Base-by-base conservation (phyloP, 2,329 filamentous ascomycete genomes). In the Tolypocladium nubicola region DNA sequence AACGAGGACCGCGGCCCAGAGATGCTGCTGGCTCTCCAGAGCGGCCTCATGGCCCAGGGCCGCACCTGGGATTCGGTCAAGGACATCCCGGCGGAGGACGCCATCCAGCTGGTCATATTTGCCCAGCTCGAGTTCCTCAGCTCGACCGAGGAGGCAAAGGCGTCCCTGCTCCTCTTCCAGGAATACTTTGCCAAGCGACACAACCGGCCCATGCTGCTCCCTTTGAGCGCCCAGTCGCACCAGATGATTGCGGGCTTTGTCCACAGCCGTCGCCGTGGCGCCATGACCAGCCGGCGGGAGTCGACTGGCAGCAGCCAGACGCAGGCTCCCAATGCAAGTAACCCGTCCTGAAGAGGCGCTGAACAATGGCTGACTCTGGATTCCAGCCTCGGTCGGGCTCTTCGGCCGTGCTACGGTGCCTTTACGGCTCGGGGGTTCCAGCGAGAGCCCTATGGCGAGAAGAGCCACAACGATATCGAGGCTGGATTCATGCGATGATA, bases 141-240 rank as follows among this genome's bases (percentile, higher is more conserved):
- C 59, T 64, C 65, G 10, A 82, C 77, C 0, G 63, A 63, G 2
- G 77, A 79, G 53, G 80, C 82, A 1, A 73, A 69, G n/a, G 63
- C 68, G 6, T 74, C 80, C 38, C 67, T 84, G 2, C 70, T 70
- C 37, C 62, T 66, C 4, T 84, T 79, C 75, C 79, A 81, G 65
- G 71, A 77, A 58, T 61, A 59, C 3, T 83, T 79, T 62, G 79
- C 80, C 35, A 71, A 75, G 9, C 70, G 65, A 4, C 61, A 65
- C 50, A 65, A 69, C 11, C 70, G 72, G n/a, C 66, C 71, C 2
- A 61, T 60, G 16, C 66, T 81, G 6, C 68, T 80, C 0, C 76
- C 78, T 0, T 58, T 63, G 2, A 73, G 73, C 8, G 68, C 30
- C 66, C 19, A 66, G 61, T 19, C 68, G 73, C 68, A 62, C 68